phyloP scores from a whole-genome alignment of 129 eudicot species.

The Pseudognaphalium luteoalbum region DNA sequence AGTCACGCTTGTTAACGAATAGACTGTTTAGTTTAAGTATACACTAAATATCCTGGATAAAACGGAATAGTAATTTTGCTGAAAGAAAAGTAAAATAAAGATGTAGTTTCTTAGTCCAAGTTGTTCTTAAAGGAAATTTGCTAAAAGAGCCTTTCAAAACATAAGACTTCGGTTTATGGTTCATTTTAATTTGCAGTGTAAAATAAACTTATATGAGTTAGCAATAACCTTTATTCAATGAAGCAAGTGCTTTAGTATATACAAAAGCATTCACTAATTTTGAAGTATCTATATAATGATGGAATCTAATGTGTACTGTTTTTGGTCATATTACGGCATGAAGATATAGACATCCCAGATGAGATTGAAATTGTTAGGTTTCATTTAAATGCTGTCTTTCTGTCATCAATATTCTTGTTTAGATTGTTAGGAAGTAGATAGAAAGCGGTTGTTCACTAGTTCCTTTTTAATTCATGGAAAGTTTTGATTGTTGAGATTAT shows the following conservation, averaged over 20 bases:
- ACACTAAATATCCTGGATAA: background rate
- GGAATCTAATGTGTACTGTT: no score
- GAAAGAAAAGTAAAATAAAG: background rate
- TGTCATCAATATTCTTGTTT: no score
- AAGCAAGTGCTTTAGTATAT: background rate
- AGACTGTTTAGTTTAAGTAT: background rate
- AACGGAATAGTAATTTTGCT: background rate
- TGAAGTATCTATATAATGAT: no score
- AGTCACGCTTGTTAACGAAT: background rate
- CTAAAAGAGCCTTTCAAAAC: background rate
- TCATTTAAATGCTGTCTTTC: no score
- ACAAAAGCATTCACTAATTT: background rate
- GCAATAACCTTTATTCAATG: no score
- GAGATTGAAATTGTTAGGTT: no score
- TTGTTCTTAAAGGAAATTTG: background rate
- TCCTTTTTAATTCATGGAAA: background rate
- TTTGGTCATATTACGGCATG: no score
- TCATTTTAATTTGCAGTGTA: background rate
- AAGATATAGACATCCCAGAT: no score
- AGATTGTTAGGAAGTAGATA: no score
- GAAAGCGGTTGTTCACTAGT: no score
- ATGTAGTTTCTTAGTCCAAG: background rate
- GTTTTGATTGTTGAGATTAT: background rate
- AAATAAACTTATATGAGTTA: no score
- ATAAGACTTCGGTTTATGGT: background rate